phyloP scores from a whole-genome alignment of 75 land plant genomes.

The Picea sitchensis region DNA sequence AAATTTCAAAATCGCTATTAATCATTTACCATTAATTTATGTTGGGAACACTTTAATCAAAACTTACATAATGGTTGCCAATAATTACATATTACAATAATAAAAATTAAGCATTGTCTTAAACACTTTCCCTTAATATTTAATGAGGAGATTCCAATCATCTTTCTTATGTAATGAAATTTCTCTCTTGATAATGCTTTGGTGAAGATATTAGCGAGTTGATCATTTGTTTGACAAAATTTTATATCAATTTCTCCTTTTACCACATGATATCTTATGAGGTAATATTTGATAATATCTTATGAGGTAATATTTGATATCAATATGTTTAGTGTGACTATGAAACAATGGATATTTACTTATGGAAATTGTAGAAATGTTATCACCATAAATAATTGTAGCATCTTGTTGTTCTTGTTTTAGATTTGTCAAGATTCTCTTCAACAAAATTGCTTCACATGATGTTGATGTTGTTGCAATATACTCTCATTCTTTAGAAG shows the following conservation, averaged over 20 bases:
- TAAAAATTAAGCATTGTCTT: neutral
- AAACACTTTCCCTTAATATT: neutral
- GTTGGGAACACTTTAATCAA: too few relatives aligned
- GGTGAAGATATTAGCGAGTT: neutral
- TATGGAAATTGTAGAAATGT: slow-evolving; percentile 9
- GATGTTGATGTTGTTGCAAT: neutral
- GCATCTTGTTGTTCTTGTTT: neutral
- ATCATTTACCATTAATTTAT: too few relatives aligned
- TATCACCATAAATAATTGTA: neutral
- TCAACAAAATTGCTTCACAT: slow-evolving; percentile 24
- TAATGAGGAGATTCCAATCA: neutral
- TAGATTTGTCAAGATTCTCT: neutral
- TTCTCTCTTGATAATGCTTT: neutral
- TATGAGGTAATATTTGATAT: slow-evolving; percentile 12
- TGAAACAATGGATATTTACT: slow-evolving; percentile 10
- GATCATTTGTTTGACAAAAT: neutral
- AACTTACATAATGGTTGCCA: too few relatives aligned
- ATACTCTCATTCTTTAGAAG: neutral
- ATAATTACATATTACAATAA: neutral
- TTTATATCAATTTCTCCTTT: neutral
- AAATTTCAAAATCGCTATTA: too few relatives aligned
- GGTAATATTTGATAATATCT: slow-evolving; percentile 6
- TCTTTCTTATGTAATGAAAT: neutral
- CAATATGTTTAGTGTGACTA: slow-evolving; percentile 19
- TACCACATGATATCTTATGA: neutral